Base-by-base conservation (phyloP, 495 filamentous ascomycete species). In the Achaetomiella virescens region DNA sequence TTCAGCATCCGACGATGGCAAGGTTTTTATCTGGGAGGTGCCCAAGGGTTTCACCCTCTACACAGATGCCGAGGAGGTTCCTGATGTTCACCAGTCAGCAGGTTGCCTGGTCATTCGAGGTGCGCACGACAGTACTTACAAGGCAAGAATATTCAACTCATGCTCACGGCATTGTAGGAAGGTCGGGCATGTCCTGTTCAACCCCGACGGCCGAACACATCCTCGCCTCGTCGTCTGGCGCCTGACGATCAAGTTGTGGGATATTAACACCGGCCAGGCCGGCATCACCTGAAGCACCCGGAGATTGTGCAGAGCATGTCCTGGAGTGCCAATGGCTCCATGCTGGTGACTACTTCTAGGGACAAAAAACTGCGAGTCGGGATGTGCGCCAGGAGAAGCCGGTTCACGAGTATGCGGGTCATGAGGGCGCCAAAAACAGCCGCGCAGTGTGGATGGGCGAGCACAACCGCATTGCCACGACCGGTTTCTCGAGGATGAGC, bases 331-430 rank as follows among this genome's bases (percentile, higher is more conserved):
- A 90, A 91, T 61, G 93, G 93, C 44, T 84, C 87, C 29, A 76
- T 95, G 64, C 74, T 98, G 54, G 91, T 88, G 40, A 98, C 93
- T 1, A 97, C 93, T 14, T 96, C 89, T 27, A 84, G 95, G 45
- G 95, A 97, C 80, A 98, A 98, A 83, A 97, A 95, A 78, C 80
- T 98, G 52, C 84, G 95, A 25, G 83, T 97, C 97, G 93, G 93
- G 93, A 98, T 78, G 88, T 90, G 21, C 84, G 93, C 66, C 91
- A 97, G 73, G 86, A 97, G 74, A 85, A 81, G 66, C 83, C 91
- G 24, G 90, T 84, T 2, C 87, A 95, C 57, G 93, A 96, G 69
- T 83, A 85, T 35, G 73, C 83, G 15, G 93, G 93, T 44, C 93
- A 98, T 71, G 76, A 83, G 21, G 93, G 93, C 24, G 95, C 95